These are phyloP conservation scores for Ustilago lituana DNA, from an alignment of 1,284 basidiomycete genomes.

Conservation along the genomic window DNA sequence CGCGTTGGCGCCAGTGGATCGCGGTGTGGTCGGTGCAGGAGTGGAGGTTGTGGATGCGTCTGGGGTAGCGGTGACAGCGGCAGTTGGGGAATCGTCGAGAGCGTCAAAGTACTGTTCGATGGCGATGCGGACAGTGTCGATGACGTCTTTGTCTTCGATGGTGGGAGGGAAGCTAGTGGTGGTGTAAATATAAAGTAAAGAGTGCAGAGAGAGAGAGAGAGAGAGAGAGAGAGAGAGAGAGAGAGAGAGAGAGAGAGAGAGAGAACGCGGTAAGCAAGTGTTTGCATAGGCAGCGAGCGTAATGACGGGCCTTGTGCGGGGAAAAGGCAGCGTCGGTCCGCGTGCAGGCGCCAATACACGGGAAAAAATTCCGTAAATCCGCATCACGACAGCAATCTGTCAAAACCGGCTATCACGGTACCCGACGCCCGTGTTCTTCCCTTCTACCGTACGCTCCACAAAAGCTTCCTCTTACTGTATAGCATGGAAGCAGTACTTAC, in stretches of 20 bases:
- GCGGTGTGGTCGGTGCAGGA: neutral
- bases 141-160: slow-evolving; percentile 52
- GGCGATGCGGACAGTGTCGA: slow-evolving; percentile 38
- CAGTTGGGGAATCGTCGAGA: slow-evolving; percentile 4
- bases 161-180: slow-evolving; percentile 47
- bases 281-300: too few species aligned
- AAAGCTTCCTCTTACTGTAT: too few species aligned
- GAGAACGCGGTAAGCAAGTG: neutral
- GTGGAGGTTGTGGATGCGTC: neutral
- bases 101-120: slow-evolving; percentile 52
- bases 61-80: neutral
- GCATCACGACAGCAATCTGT: too few species aligned
- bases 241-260: slow-evolving; percentile 2
- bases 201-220: too few species aligned
- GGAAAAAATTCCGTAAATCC: too few species aligned
- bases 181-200: too few species aligned
- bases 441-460: too few species aligned
- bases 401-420: too few species aligned
- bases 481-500: too few species aligned
- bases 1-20: slow-evolving; percentile 13
- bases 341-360: too few species aligned
- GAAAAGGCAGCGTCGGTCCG: too few species aligned
- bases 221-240: neutral
- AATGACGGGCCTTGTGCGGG: neutral
- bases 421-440: too few species aligned